Conservation (phyloP, 1,139 yeast species). For the Kodamaea suecica region DNA sequence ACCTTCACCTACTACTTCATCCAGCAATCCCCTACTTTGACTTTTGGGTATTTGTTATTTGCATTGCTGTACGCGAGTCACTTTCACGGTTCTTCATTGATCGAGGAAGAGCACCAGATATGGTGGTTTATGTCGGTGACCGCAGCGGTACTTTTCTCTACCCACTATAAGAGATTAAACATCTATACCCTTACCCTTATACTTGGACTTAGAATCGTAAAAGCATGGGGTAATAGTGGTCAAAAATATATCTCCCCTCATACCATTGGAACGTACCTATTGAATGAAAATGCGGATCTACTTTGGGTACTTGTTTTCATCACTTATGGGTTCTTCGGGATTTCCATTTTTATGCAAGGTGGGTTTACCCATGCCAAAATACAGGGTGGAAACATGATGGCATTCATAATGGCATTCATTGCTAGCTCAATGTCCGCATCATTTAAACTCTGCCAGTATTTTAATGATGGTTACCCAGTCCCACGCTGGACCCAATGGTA, state of each 20-base stretch:
- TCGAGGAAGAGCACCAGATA: slow-evolving; percentile 95
- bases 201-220: slow-evolving; percentile 53
- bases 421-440: slow-evolving; percentile 41
- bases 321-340: slow-evolving; percentile 33
- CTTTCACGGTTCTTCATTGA: slow-evolving; percentile 84
- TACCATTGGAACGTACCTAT: slow-evolving; percentile 47
- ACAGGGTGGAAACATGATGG: slow-evolving; percentile 23
- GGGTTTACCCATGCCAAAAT: slow-evolving; percentile 13
- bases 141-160: slow-evolving; percentile 15
- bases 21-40: slow-evolving; percentile 17
- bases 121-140: slow-evolving; percentile 81
- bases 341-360: slow-evolving; percentile 30
- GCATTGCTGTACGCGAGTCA: slow-evolving; percentile 50
- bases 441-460: slow-evolving; percentile 58
- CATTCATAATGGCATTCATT: slow-evolving; percentile 40
- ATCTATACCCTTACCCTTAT: slow-evolving; percentile 25
- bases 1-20: slow-evolving; percentile 18
- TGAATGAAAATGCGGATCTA: slow-evolving; percentile 23
- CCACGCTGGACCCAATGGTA: slow-evolving; percentile 37
- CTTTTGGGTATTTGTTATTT: slow-evolving; percentile 25
- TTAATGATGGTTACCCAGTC: slow-evolving; percentile 50
- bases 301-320: slow-evolving; percentile 51
- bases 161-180: slow-evolving; percentile 9
- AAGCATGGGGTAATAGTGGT: slow-evolving; percentile 90
- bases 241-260: slow-evolving; percentile 61